Conservation (phyloP, 768 basidiomycete species). For the Boletus sp. region DNA sequence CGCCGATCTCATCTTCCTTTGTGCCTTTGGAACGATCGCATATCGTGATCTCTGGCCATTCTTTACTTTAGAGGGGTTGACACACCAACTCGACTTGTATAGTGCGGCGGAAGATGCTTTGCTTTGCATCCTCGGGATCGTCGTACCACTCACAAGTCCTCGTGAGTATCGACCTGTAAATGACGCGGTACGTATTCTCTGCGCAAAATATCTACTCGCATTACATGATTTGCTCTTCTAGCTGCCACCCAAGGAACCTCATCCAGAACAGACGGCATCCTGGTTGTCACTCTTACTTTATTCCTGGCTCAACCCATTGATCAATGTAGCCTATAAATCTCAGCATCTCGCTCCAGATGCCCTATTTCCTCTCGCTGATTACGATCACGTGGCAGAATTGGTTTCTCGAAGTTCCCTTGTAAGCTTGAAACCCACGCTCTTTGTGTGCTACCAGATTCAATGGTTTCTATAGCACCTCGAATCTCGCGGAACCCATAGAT, state of each 20-base stretch:
- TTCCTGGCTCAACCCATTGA: constrained; percentile 51
- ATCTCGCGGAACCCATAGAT: not conserved
- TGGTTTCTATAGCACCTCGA: not conserved
- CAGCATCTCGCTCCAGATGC: constrained; percentile 42
- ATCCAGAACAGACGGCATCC: constrained; percentile 42
- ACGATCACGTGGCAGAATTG: constrained; percentile 35
- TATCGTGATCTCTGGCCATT: constrained; percentile 9
- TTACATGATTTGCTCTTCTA: constrained; percentile 6
- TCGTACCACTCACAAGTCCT: constrained; percentile 6
- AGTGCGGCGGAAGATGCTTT: not conserved
- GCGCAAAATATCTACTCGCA: not conserved
- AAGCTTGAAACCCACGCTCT: constrained; percentile 5
- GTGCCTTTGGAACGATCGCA: constrained; percentile 1
- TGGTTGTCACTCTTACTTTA: constrained; percentile 39
- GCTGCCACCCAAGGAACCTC: constrained; percentile 11
- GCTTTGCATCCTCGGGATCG: constrained; percentile 3
- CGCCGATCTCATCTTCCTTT: not conserved
- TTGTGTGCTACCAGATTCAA: not conserved
- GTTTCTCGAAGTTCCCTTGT: constrained; percentile 32
- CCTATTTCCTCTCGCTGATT: constrained; percentile 51
- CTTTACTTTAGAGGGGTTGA: not conserved
- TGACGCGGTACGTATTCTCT: not conserved
- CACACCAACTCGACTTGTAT: not conserved
- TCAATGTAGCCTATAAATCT: constrained; percentile 41
- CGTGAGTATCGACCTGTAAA: not conserved